A percentile compares a stretch with the other conserved stretches of the same genome.
Evolutionary conservation across 371 early-diverging fungal genomes (phyloP).

Genomic region (Paraphysoderma sedebokerense): DNA sequence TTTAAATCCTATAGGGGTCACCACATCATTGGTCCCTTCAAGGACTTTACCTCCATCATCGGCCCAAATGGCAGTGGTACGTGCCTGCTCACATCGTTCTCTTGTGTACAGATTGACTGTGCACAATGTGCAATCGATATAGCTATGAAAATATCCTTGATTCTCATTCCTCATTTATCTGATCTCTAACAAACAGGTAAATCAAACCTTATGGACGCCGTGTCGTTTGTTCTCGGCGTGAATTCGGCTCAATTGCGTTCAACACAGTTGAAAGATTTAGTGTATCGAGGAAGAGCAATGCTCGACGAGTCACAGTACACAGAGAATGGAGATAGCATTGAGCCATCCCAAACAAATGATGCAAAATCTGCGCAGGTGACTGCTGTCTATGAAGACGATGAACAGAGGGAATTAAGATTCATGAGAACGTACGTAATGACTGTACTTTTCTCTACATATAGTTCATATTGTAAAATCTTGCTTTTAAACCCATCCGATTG

Average conservation of each 20-base stretch:
- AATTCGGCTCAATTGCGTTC: constrained; percentile 76
- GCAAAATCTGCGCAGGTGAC: constrained; percentile 39
- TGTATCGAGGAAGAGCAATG: constrained; percentile 47
- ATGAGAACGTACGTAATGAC: constrained; percentile 23
- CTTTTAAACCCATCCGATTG: neutral
- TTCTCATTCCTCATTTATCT: neutral
- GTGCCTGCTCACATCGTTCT: neutral
- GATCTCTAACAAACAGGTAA: constrained; percentile 42
- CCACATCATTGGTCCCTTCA: constrained; percentile 88
- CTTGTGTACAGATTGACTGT: neutral
- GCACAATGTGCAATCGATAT: neutral
- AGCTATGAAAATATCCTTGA: neutral
- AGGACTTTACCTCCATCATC: constrained; percentile 91
- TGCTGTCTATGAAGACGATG: constrained; percentile 53
- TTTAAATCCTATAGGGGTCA: constrained; percentile 97
- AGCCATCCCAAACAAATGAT: neutral
- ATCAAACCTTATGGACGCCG: constrained; percentile 98
- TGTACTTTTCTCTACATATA: neutral
- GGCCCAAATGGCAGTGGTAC: constrained; percentile 98
- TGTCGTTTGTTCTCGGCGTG: constrained; percentile 94
- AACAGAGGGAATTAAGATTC: constrained; percentile 34
- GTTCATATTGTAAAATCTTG: neutral
- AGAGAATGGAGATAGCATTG: neutral
- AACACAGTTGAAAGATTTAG: constrained; percentile 67
- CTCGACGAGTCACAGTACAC: constrained; percentile 3